phyloP scores from a whole-genome alignment of 441 rosid genomes.

The Iberis amara region DNA sequence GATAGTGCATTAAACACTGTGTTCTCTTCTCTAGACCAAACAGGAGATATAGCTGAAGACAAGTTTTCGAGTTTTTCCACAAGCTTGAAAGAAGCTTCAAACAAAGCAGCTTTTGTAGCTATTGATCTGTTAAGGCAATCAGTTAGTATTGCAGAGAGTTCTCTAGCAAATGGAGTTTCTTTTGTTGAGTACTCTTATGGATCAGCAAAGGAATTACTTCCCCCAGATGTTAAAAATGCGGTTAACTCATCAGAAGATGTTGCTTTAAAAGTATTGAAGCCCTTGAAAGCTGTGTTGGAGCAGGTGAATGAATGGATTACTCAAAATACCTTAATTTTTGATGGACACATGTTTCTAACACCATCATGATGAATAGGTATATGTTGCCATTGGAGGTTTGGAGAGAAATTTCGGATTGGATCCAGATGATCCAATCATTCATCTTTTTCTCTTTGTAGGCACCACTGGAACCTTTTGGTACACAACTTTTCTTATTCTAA shows the following conservation, averaged over 20 bases:
- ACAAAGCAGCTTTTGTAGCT: slow-evolving; percentile 45
- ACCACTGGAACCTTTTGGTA: slow-evolving; percentile 80
- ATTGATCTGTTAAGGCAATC: slow-evolving; percentile 59
- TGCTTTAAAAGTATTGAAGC: slow-evolving; percentile 44
- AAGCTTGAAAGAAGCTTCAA: slow-evolving; percentile 51
- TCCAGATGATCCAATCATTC: slow-evolving; percentile 83
- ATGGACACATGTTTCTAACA: slow-evolving; percentile 15
- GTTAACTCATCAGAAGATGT: slow-evolving; percentile 63
- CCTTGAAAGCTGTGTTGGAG: slow-evolving; percentile 55
- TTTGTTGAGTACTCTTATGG: slow-evolving; percentile 62
- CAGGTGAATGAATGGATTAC: slow-evolving; percentile 42
- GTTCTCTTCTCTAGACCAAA: slow-evolving; percentile 49
- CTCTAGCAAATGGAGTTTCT: slow-evolving; percentile 54
- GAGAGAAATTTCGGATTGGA: slow-evolving; percentile 75
- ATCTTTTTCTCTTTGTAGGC: slow-evolving; percentile 61
- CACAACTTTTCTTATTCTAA: slow-evolving; percentile 38
- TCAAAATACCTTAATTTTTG: background rate
- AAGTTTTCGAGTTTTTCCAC: slow-evolving; percentile 46
- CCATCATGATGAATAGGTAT: slow-evolving; percentile 44
- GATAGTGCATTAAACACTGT: slow-evolving; percentile 44
- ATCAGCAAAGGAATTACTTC: slow-evolving; percentile 64
- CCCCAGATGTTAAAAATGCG: slow-evolving; percentile 53
- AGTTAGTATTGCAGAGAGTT: slow-evolving; percentile 57
- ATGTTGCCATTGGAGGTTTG: slow-evolving; percentile 50
- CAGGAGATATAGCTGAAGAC: slow-evolving; percentile 47